A percentile compares a stretch with the other conserved stretches of the same genome.
These are phyloP conservation scores for Gigaspora rosea DNA, from an alignment of 192 early-diverging fungal species.

Conservation along the genomic window DNA sequence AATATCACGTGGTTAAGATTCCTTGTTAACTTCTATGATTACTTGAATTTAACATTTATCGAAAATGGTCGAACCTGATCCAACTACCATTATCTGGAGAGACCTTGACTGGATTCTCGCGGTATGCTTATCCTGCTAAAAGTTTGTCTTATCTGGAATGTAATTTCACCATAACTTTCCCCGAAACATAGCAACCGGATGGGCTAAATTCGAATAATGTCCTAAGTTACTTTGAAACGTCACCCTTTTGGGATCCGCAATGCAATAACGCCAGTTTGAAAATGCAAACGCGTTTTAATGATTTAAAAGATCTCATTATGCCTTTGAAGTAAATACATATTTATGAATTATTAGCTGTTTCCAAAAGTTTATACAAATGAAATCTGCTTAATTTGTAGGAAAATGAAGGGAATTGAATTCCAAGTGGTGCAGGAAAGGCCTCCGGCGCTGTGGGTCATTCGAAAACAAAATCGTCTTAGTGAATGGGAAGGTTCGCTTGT, in stretches of 20 bases:
- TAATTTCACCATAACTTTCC: too few relatives aligned
- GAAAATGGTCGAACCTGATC: too few relatives aligned
- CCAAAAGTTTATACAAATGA: background rate
- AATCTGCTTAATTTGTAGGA: slow-evolving; percentile 36
- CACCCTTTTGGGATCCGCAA: slow-evolving; percentile 80
- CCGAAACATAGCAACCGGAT: slow-evolving; percentile 36
- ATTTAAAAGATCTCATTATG: slow-evolving; percentile 55
- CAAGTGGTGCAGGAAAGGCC: slow-evolving; percentile 67
- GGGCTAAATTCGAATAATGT: slow-evolving; percentile 76
- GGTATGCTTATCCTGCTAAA: too few relatives aligned
- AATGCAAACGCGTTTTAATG: slow-evolving; percentile 85
- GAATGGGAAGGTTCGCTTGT: slow-evolving; percentile 52
- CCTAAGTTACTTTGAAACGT: slow-evolving; percentile 77
- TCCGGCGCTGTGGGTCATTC: slow-evolving; percentile 68
- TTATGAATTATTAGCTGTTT: background rate
- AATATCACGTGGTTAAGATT: too few relatives aligned
- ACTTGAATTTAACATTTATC: too few relatives aligned
- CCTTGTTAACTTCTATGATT: too few relatives aligned
- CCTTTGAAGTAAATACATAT: slow-evolving; percentile 42
- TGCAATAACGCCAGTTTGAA: slow-evolving; percentile 75
- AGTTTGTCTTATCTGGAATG: too few relatives aligned
- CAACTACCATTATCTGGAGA: too few relatives aligned
- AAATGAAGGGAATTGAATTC: slow-evolving; percentile 80
- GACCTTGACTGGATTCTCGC: too few relatives aligned
- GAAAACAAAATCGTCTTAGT: slow-evolving; percentile 65